Conservation (phyloP, 106 monocot species). For the Phalaenopsis equestris region DNA sequence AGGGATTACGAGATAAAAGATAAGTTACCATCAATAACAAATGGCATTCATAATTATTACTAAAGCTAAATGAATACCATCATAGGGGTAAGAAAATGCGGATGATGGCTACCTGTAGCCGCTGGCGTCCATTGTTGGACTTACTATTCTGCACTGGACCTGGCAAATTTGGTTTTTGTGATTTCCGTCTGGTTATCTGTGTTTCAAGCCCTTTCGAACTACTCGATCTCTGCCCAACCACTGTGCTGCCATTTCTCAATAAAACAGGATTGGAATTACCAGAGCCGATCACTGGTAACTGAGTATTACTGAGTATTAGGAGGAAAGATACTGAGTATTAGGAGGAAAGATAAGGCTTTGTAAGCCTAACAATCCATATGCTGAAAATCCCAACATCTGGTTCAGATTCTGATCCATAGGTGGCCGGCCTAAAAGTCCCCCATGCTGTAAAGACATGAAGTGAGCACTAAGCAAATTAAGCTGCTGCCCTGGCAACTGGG, state of each 20-base stretch:
- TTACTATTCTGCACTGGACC: not conserved
- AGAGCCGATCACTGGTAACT: not conserved
- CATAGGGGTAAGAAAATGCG: not conserved
- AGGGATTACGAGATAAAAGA: not conserved
- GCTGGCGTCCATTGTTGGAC: not conserved
- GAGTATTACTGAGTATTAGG: constrained; percentile 5
- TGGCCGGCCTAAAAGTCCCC: not conserved
- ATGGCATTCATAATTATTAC: not conserved
- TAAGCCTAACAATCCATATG: not conserved
- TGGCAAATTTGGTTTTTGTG: not conserved
- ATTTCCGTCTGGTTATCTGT: not conserved
- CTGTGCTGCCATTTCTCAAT: not conserved
- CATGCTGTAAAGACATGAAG: not conserved
- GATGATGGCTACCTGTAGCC: constrained; percentile 3
- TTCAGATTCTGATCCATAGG: constrained; percentile 1
- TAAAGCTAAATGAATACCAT: not conserved
- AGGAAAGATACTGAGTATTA: not conserved
- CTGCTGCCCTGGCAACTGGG: constrained; percentile 1
- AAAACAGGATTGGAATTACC: not conserved
- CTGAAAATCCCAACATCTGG: constrained; percentile 6
- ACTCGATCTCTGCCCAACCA: not conserved
- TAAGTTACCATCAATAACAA: not conserved
- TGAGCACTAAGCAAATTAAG: constrained; percentile 4
- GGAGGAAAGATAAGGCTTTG: constrained; percentile 2
- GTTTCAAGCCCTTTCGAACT: constrained; percentile 2